phyloP scores from a whole-genome alignment of 2,329 filamentous ascomycete genomes.

The Didymella pinodella region DNA sequence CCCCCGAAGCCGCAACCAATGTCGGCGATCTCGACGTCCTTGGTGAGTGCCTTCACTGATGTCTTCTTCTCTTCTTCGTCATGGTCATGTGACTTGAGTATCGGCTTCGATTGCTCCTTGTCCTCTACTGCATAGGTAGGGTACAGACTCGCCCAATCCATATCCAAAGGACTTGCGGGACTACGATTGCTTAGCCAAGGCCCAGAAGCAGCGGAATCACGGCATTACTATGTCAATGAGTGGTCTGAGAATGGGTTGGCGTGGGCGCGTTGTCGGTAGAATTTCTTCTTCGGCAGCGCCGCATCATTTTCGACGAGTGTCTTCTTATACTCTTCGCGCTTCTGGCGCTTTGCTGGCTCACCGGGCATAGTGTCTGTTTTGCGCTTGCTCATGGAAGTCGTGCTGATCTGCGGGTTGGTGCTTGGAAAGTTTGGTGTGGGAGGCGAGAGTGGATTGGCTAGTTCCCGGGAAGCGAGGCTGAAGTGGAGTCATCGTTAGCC shows the following conservation, averaged over 20 bases:
- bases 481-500: constrained; percentile 44
- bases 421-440: constrained; percentile 19
- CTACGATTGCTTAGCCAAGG: constrained; percentile 57
- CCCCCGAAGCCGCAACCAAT: constrained; percentile 98
- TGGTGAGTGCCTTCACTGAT: constrained; percentile 55
- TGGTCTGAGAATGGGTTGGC: constrained; percentile 99
- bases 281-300: constrained; percentile 88
- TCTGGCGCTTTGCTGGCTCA: constrained; percentile 52
- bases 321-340: constrained; percentile 57
- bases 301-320: constrained; percentile 54
- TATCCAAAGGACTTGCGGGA: constrained; percentile 77
- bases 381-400: constrained; percentile 21
- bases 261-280: constrained; percentile 94
- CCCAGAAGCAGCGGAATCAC: not conserved
- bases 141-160: constrained; percentile 91
- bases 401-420: constrained; percentile 16
- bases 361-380: constrained; percentile 41
- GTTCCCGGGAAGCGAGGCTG: constrained; percentile 28
- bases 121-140: constrained; percentile 67
- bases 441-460: constrained; percentile 32
- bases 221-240: constrained; percentile 77
- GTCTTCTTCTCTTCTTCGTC: constrained; percentile 33
- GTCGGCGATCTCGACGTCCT: constrained; percentile 89
- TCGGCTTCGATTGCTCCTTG: not conserved
- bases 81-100: constrained; percentile 39